Conservation (phyloP, 139 green algal genomes). For the Pleodorina starrii region DNA sequence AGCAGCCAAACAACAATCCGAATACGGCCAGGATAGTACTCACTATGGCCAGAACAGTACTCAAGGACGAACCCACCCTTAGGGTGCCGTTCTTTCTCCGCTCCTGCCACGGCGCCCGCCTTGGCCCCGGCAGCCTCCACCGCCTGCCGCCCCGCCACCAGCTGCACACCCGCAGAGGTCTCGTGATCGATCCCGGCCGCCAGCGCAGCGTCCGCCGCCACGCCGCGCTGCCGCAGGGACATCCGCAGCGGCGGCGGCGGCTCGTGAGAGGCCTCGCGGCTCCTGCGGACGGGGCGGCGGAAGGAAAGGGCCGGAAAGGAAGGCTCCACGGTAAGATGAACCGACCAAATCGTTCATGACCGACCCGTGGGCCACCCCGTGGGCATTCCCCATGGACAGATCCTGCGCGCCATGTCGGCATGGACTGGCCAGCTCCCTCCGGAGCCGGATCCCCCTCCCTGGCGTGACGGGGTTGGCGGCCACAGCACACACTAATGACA, state of each 20-base stretch:
- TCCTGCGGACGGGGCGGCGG: background rate
- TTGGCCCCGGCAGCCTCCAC: background rate
- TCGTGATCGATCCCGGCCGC: constrained; percentile 25
- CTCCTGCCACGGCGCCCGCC: background rate
- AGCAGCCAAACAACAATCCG: too few relatives aligned
- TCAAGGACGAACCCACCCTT: background rate
- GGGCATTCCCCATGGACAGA: background rate
- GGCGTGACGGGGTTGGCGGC: too few relatives aligned
- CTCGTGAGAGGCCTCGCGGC: background rate
- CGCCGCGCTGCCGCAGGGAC: constrained; percentile 30
- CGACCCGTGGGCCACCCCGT: too few relatives aligned
- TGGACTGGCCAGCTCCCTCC: too few relatives aligned
- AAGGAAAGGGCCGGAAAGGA: background rate
- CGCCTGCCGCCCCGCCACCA: constrained; percentile 26
- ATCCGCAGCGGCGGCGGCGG: background rate
- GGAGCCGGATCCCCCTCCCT: too few relatives aligned
- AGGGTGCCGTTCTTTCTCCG: background rate
- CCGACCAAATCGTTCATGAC: background rate
- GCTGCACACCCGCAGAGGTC: constrained; percentile 1
- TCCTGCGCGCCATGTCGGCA: background rate
- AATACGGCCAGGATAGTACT: too few relatives aligned
- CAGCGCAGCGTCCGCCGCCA: constrained; percentile 8
- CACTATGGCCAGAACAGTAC: too few relatives aligned
- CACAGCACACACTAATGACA: too few relatives aligned
- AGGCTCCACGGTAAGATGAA: background rate